These are phyloP conservation scores for Thamnidium elegans DNA, from an alignment of 192 early-diverging fungal genomes.

Conservation along the genomic window DNA sequence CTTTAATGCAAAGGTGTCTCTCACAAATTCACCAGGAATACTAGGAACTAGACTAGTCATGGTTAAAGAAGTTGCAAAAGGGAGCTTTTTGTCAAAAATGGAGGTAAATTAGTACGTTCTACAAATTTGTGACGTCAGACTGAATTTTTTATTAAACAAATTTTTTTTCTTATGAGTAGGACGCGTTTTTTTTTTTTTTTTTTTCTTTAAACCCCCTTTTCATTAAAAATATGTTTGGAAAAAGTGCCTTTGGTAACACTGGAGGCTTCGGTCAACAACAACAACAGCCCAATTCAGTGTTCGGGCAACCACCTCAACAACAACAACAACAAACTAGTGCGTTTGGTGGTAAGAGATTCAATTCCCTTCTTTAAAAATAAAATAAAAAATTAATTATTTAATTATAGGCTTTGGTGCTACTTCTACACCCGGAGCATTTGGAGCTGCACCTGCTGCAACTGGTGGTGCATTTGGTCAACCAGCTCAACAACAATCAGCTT, in stretches of 20 bases:
- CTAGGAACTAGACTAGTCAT: constrained; percentile 30
- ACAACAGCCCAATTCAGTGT: background rate
- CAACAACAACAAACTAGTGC: constrained; percentile 37
- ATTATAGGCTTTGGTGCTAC: constrained; percentile 9
- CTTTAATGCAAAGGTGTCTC: constrained; percentile 15
- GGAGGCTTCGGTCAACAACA: constrained; percentile 21
- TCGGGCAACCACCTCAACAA: constrained; percentile 17
- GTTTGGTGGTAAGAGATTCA: constrained; percentile 26
- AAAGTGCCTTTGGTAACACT: constrained; percentile 6
- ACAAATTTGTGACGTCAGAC: background rate
- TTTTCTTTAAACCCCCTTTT: background rate
- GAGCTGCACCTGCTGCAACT: background rate
- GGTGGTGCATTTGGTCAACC: constrained; percentile 28
- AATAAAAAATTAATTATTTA: background rate
- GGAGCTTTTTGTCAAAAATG: background rate
- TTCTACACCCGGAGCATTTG: constrained; percentile 12
- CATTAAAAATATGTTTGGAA: constrained; percentile 11
- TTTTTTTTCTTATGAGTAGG: background rate
- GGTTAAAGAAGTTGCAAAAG: background rate
- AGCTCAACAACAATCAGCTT: constrained; percentile 32
- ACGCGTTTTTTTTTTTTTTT: constrained; percentile 4
- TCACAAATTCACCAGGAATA: constrained; percentile 33
- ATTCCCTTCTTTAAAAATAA: background rate
- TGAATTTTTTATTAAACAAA: background rate
- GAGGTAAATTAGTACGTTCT: background rate